Conservation (phyloP, 75 land plant species). For the Larix kaempferi region DNA sequence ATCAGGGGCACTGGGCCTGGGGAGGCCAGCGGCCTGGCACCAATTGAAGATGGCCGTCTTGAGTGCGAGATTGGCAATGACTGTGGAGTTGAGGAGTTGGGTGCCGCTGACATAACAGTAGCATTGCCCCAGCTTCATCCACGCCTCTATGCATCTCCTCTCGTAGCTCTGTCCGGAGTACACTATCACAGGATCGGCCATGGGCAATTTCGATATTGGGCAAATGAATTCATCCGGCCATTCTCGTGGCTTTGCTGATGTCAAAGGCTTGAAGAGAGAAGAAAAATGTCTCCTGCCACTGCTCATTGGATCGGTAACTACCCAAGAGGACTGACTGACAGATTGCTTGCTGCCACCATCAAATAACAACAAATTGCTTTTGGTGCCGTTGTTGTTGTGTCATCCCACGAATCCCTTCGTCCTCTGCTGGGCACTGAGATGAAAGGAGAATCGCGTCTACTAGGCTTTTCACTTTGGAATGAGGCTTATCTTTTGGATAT, state of each 20-base stretch:
- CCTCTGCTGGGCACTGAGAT: too few relatives aligned
- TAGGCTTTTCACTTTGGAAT: too few relatives aligned
- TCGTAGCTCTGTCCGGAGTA: constrained; percentile 75
- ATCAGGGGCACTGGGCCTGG: constrained; percentile 26
- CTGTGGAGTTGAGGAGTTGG: constrained; percentile 1
- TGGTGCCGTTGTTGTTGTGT: too few relatives aligned
- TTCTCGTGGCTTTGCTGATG: not conserved
- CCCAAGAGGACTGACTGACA: too few relatives aligned
- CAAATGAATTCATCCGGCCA: constrained; percentile 67
- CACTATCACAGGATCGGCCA: constrained; percentile 79
- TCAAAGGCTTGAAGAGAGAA: constrained; percentile 6
- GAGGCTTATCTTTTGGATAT: too few relatives aligned
- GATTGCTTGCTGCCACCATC: too few relatives aligned
- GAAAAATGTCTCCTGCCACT: not conserved
- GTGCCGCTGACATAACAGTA: constrained; percentile 1
- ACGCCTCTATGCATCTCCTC: constrained; percentile 52
- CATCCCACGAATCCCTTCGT: too few relatives aligned
- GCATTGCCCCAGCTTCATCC: constrained; percentile 12
- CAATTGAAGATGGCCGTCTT: constrained; percentile 53
- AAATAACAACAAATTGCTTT: too few relatives aligned
- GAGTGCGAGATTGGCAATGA: constrained; percentile 60
- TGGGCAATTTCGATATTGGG: constrained; percentile 54
- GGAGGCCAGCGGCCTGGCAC: constrained; percentile 35
- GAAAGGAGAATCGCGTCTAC: too few relatives aligned
- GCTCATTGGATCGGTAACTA: not conserved